Evolutionary conservation across 31 red algal genomes (phyloP), one percentile per base, ranked within the genome.

Genomic region (Porphyra umbilicalis): DNA sequence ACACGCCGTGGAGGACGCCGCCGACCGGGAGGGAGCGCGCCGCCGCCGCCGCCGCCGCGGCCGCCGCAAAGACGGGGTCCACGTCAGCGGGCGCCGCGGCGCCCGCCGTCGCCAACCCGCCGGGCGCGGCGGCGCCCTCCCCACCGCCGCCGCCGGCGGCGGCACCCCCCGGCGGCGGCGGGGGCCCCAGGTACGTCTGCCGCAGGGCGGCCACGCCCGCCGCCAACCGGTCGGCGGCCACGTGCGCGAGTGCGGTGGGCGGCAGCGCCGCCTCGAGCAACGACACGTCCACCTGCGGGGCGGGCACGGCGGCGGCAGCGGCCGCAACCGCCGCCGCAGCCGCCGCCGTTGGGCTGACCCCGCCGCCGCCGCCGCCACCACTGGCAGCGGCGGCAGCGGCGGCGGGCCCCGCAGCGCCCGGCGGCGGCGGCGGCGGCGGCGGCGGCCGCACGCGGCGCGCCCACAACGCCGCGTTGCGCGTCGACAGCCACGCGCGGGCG

Each of bases 391-490:
- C n/a, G n/a, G n/a, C n/a, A n/a, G n/a, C n/a, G n/a, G n/a, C n/a
- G n/a, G n/a, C n/a, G n/a, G n/a, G n/a, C n/a, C n/a, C n/a, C n/a
- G n/a, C n/a, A n/a, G n/a, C n/a, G n/a, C 57, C 13, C 30, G 88
- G 88, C 34, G 82, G 82, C 34, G 79, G 10, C 38, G 86, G 86
- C 33, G 79, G 5, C 79, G 29, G 78, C n/a, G 32, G 9, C 37
- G 85, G 83, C 1, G 79, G 32, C 35, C 74, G 44, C 76, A 84
- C 86, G 33, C 40, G 13, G 39, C 89, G 76, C 33, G 89, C 85
- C 89, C 86, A 93, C 25, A 84, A 33, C 0, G 82, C 90, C 35
- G 90, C 90, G 68, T 93, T 89, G 39, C 86, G 81, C 33, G 90
- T 88, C 30, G 76, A 79, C 86, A 89, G 80, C 90, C 90, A 93